Conservation (phyloP, 441 rosid species). For the Macaranga tanarius region DNA sequence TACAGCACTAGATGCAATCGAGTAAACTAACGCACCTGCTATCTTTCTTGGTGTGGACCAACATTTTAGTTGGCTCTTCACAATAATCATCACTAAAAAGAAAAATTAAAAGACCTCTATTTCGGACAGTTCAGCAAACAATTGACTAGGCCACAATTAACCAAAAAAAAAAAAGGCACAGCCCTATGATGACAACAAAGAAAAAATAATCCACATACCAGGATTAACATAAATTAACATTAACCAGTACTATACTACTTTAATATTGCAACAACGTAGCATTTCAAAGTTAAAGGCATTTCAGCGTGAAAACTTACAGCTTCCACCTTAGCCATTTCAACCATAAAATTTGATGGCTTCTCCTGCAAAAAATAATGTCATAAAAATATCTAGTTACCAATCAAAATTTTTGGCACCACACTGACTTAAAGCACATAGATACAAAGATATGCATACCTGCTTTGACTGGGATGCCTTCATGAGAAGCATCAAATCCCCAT, state of each 20-base stretch:
- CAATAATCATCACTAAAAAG: too few species aligned
- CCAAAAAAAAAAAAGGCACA: background rate
- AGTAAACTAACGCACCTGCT: background rate
- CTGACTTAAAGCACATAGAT: background rate
- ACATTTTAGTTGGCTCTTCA: background rate
- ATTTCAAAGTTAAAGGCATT: slow-evolving; percentile 24
- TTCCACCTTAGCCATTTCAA: slow-evolving; percentile 87
- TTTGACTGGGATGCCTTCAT: slow-evolving; percentile 57
- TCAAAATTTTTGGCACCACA: background rate
- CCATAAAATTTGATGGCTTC: slow-evolving; percentile 77
- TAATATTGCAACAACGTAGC: slow-evolving; percentile 9
- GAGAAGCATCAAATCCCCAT: slow-evolving; percentile 82
- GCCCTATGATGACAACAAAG: background rate
- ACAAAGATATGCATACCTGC: slow-evolving; percentile 42
- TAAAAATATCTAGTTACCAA: slow-evolving; percentile 13
- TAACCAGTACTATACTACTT: background rate
- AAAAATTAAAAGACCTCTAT: background rate
- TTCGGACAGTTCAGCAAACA: background rate
- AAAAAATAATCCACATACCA: too few species aligned
- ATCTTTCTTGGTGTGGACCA: slow-evolving; percentile 5
- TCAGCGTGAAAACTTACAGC: slow-evolving; percentile 53
- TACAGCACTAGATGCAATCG: background rate
- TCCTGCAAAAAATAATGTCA: slow-evolving; percentile 47
- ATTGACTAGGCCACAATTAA: background rate
- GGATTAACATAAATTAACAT: too few species aligned